phyloP scores from a whole-genome alignment of 352 stramenopile genomes.

The Phytopythium litorale region DNA sequence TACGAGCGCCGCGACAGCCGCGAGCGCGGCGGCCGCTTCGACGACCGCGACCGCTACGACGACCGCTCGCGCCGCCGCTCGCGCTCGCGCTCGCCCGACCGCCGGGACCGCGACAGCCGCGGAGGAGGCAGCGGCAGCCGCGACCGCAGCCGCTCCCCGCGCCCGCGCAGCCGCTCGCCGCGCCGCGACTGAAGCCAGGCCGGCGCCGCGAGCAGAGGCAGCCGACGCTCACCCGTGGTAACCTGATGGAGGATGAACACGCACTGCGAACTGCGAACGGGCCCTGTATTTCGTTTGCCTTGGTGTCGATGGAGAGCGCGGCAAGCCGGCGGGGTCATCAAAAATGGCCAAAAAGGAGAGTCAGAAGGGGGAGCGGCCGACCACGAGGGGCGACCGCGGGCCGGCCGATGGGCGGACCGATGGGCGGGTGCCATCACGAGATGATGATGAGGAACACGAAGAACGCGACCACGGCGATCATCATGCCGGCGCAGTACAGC shows the following conservation, averaged over 20 bases:
- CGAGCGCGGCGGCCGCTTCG: constrained; percentile 24
- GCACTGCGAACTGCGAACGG: not conserved
- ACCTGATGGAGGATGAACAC: not conserved
- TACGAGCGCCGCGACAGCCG: constrained; percentile 30
- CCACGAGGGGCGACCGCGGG: not conserved
- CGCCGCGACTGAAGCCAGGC: constrained; percentile 43
- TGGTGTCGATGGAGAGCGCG: not conserved
- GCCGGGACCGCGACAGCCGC: constrained; percentile 17
- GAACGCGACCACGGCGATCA: constrained; percentile 55
- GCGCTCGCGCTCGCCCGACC: constrained; percentile 39
- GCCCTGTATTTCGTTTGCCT: not conserved
- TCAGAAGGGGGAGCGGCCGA: not conserved
- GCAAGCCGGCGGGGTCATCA: not conserved
- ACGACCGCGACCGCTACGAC: constrained; percentile 22
- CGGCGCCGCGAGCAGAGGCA: not conserved
- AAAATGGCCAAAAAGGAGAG: constrained; percentile 2
- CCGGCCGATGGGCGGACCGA: not conserved
- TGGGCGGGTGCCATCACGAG: constrained; percentile 23
- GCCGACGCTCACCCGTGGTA: not conserved
- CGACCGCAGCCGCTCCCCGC: constrained; percentile 40
- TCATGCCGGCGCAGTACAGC: constrained; percentile 56
- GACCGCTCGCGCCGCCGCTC: constrained; percentile 14
- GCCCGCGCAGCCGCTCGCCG: constrained; percentile 39
- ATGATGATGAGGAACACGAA: constrained; percentile 68
- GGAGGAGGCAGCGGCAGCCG: constrained; percentile 27